phyloP scores from a whole-genome alignment of 345 rosid species.

The Erysimum cheiranthoides region DNA sequence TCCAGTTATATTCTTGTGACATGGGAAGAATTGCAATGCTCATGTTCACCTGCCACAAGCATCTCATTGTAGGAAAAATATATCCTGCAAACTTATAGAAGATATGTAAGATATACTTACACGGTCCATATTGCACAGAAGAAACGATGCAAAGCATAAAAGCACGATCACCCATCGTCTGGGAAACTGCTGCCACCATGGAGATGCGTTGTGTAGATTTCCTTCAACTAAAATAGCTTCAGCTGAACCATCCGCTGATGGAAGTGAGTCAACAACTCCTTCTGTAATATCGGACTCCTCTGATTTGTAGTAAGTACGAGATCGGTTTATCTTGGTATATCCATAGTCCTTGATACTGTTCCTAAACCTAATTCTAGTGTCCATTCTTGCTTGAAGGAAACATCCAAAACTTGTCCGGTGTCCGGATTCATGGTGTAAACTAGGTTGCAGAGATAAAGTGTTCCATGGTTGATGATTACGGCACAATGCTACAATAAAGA shows the following conservation, averaged over 20 bases:
- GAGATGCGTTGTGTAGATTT: conserved; percentile 52
- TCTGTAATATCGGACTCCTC: conserved; percentile 74
- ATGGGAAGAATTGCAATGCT: conserved; percentile 98
- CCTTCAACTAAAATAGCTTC: conserved; percentile 63
- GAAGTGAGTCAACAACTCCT: conserved; percentile 56
- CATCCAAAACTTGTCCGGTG: conserved; percentile 44
- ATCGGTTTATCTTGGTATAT: conserved; percentile 43
- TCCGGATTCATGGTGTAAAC: conserved; percentile 39
- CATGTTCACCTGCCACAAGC: conserved; percentile 82
- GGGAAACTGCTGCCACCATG: conserved; percentile 88
- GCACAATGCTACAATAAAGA: conserved; percentile 36
- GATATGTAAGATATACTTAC: conserved; percentile 51
- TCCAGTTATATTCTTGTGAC: conserved; percentile 95
- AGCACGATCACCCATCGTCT: conserved; percentile 89
- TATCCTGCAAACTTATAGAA: neutral
- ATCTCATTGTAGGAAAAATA: conserved; percentile 5
- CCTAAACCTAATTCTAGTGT: conserved; percentile 30
- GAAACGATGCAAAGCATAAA: conserved; percentile 82
- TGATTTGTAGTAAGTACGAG: conserved; percentile 76
- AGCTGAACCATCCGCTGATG: conserved; percentile 56
- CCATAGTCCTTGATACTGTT: conserved; percentile 30
- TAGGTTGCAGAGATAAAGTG: conserved; percentile 39
- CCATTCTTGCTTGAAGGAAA: conserved; percentile 41
- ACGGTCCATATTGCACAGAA: conserved; percentile 97
- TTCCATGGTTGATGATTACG: conserved; percentile 38